phyloP scores from a whole-genome alignment of 805 yeast species.

The Ogataea henricii region DNA sequence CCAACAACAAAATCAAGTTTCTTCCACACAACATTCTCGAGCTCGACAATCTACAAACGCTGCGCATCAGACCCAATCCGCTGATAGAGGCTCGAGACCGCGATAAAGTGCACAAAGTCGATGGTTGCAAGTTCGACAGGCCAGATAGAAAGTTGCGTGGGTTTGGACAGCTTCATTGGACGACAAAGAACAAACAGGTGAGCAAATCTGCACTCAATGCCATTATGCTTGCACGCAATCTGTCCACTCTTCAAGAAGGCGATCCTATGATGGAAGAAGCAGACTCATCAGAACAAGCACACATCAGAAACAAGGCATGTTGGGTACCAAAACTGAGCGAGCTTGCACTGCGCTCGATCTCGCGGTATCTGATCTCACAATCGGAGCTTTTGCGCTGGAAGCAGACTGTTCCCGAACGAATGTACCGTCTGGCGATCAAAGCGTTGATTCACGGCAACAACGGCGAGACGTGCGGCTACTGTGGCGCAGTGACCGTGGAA shows the following conservation, averaged over 20 bases:
- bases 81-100: conserved; percentile 30
- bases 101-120: conserved; percentile 13
- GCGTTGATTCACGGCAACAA: conserved; percentile 55
- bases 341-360: conserved; percentile 49
- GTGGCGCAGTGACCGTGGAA: conserved; percentile 50
- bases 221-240: conserved; percentile 31
- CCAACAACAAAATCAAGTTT: conserved; percentile 50
- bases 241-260: conserved; percentile 36
- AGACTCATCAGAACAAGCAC: conserved; percentile 17
- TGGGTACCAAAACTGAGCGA: conserved; percentile 50
- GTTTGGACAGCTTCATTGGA: conserved; percentile 35
- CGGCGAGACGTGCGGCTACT: conserved; percentile 55
- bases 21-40: conserved; percentile 57
- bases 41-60: conserved; percentile 42
- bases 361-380: conserved; percentile 53
- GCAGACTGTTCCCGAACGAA: conserved; percentile 43
- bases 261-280: conserved; percentile 13
- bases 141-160: conserved; percentile 22
- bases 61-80: conserved; percentile 61
- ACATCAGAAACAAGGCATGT: conserved; percentile 19
- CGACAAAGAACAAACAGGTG: conserved; percentile 25
- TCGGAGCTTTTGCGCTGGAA: conserved; percentile 60
- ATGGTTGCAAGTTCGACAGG: conserved; percentile 27
- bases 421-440: conserved; percentile 48
- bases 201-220: conserved; percentile 25